Evolutionary conservation across 2,329 filamentous ascomycete genomes (phyloP).

Genomic region (Alternaria sp.): DNA sequence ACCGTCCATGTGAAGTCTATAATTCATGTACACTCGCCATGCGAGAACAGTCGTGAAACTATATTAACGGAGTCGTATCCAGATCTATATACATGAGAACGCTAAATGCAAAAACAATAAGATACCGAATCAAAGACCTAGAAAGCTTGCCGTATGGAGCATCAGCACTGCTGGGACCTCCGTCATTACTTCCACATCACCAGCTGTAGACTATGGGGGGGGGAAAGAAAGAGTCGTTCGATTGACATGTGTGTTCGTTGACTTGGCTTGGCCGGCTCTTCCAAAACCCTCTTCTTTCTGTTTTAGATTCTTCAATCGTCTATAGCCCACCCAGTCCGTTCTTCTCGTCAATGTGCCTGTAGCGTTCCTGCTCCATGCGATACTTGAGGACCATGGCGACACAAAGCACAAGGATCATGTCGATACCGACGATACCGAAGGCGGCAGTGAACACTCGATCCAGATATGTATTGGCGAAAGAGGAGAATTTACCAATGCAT

Average conservation of each 20-base stretch:
- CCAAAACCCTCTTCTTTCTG: slow-evolving; percentile 23
- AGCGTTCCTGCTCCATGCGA: slow-evolving; percentile 79
- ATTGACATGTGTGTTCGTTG: slow-evolving; percentile 24
- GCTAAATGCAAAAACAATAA: slow-evolving; percentile 25
- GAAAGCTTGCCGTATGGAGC: neutral
- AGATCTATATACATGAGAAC: slow-evolving; percentile 22
- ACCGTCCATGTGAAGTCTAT: neutral
- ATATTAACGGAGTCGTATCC: slow-evolving; percentile 3
- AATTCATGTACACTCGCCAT: neutral
- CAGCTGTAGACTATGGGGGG: slow-evolving; percentile 21
- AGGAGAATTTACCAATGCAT: slow-evolving; percentile 72
- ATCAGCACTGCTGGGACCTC: slow-evolving; percentile 10
- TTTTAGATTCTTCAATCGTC: neutral
- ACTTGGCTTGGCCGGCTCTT: slow-evolving; percentile 16
- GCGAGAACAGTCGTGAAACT: neutral
- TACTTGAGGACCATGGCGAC: slow-evolving; percentile 81
- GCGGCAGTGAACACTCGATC: slow-evolving; percentile 80
- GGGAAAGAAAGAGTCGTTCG: slow-evolving; percentile 31
- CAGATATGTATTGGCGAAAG: slow-evolving; percentile 74
- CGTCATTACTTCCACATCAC: slow-evolving; percentile 7
- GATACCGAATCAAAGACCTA: slow-evolving; percentile 10
- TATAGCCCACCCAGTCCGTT: slow-evolving; percentile 49
- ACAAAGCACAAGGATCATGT: slow-evolving; percentile 72
- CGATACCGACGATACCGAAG: slow-evolving; percentile 78
- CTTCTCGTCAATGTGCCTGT: slow-evolving; percentile 84